Evolutionary conservation across 495 filamentous ascomycete genomes (phyloP).

Genomic region (Neurospora intermedia): DNA sequence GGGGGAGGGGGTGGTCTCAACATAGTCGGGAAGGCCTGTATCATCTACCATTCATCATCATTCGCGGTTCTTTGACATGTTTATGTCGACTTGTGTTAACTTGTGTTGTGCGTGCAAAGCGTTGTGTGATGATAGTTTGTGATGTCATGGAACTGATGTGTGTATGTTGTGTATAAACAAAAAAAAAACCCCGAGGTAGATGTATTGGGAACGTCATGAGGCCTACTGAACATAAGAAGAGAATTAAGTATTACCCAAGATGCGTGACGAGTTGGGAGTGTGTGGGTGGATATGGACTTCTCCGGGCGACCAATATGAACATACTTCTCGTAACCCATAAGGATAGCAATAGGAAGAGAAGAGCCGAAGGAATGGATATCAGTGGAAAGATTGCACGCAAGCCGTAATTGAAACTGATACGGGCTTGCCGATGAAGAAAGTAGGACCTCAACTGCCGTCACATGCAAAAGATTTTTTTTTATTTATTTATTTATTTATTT

Average conservation of each 20-base stretch:
- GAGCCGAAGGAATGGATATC: not conserved
- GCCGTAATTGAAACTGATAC: not conserved
- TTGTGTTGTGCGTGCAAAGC: not conserved
- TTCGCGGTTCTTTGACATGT: not conserved
- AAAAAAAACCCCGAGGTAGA: not conserved
- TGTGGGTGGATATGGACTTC: not conserved
- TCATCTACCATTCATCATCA: not conserved
- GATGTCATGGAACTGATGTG: not conserved
- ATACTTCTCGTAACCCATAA: not conserved
- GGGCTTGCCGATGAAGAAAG: not conserved
- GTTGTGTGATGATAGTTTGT: not conserved
- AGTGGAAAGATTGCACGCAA: not conserved
- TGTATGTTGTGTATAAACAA: not conserved
- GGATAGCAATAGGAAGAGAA: not conserved
- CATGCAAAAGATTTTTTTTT: too few species aligned
- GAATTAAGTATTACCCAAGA: not conserved
- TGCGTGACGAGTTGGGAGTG: not conserved
- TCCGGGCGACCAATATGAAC: not conserved
- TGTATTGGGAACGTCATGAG: not conserved
- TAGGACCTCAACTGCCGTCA: too few species aligned
- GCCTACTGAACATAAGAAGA: not conserved
- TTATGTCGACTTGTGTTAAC: not conserved
- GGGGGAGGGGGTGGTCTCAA: not conserved
- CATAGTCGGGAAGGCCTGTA: conserved; percentile 8
- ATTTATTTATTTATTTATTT: not conserved